Percentiles rank a stretch among this genome's conserved stretches.
These are phyloP conservation scores for Pseudogymnoascus sp. DNA, from an alignment of 2,329 filamentous ascomycete species.

Conservation along the genomic window DNA sequence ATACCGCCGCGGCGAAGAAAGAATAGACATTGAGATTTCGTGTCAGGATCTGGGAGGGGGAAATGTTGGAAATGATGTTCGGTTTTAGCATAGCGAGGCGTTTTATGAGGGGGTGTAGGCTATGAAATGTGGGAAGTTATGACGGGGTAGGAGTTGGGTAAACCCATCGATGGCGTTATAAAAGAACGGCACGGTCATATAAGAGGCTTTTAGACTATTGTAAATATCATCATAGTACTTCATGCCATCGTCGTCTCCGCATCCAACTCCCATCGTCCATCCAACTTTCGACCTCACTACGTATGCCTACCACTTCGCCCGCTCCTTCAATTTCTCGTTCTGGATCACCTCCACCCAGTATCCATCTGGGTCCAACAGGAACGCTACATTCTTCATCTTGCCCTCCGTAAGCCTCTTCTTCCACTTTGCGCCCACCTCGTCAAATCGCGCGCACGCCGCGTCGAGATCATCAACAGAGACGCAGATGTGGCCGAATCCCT, in stretches of 20 bases:
- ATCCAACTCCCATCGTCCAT: not conserved
- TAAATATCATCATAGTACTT: conserved; percentile 1
- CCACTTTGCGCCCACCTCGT: conserved; percentile 71
- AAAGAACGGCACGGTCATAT: not conserved
- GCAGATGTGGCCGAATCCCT: conserved; percentile 83
- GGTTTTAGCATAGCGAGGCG: conserved; percentile 1
- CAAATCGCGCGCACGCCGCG: conserved; percentile 74
- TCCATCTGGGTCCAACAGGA: conserved; percentile 74
- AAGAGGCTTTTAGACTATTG: not conserved
- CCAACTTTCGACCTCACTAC: not conserved
- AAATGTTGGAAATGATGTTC: not conserved
- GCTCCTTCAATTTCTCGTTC: conserved; percentile 56
- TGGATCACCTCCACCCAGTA: conserved; percentile 77
- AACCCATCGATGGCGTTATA: not conserved
- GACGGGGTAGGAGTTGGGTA: not conserved
- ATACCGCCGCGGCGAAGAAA: not conserved
- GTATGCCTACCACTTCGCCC: conserved; percentile 10
- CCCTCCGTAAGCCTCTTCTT: conserved; percentile 91
- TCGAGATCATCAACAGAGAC: conserved; percentile 77
- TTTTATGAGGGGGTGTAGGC: not conserved
- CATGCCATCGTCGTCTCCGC: not conserved
- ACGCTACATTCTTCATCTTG: conserved; percentile 84
- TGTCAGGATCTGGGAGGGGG: not conserved
- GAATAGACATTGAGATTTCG: not conserved
- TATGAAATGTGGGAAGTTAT: not conserved